Evolutionary conservation across 441 rosid species (phyloP).

Genomic region (Brassica balearica): DNA sequence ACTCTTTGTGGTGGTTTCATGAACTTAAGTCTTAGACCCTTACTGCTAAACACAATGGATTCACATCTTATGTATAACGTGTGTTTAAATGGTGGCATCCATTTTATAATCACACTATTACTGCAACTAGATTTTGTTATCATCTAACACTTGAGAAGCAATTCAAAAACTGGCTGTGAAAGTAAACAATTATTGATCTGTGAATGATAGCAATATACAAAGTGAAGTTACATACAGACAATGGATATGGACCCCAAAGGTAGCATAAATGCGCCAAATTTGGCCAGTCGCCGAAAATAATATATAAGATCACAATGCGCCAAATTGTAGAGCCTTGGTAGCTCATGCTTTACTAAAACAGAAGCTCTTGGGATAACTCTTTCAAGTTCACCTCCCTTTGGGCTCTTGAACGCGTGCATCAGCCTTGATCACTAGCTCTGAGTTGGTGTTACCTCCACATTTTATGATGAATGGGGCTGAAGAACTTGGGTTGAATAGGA

Average conservation of each 20-base stretch:
- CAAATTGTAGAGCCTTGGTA: conserved; percentile 61
- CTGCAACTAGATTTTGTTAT: too few species aligned
- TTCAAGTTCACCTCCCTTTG: conserved; percentile 77
- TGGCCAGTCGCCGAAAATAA: conserved; percentile 20
- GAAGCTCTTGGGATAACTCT: conserved; percentile 83
- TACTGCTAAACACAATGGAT: too few species aligned
- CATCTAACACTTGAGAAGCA: too few species aligned
- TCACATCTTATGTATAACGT: too few species aligned
- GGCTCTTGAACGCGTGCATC: conserved; percentile 86
- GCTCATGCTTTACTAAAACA: conserved; percentile 67
- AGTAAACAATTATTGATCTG: too few species aligned
- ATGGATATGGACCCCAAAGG: conserved; percentile 26
- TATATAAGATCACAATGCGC: conserved; percentile 26
- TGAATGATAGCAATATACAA: not conserved
- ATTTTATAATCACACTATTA: too few species aligned
- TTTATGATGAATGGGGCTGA: conserved; percentile 83
- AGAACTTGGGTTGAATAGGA: conserved; percentile 74
- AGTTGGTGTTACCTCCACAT: conserved; percentile 88
- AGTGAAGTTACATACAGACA: conserved; percentile 31
- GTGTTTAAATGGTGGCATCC: too few species aligned
- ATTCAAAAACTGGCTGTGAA: too few species aligned
- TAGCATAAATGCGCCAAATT: conserved; percentile 16
- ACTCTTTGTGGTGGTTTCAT: too few species aligned
- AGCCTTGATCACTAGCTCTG: conserved; percentile 89
- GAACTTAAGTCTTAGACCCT: too few species aligned